Base-by-base conservation (phyloP, 208 protist genomes). In the Endotrypanum monterogeii region DNA sequence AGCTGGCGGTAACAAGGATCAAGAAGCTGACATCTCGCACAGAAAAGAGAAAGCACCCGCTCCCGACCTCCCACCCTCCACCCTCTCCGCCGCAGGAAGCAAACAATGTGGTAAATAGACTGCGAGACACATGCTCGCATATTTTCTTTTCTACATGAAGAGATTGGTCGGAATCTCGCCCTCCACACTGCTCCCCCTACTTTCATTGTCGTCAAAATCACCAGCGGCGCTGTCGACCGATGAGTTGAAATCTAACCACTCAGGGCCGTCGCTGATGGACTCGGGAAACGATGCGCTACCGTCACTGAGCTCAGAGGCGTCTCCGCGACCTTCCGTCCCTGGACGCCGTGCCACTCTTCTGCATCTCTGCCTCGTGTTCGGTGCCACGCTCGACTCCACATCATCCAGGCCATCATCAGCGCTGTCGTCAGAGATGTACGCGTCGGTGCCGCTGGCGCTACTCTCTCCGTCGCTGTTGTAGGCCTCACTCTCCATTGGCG, bases 281-380 rank as follows among this genome's bases (percentile, higher is more conserved):
- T 50, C 76, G 28, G 70, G 54, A 51, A 56, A 52, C 8, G 65
- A 81, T 11, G 63, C 55, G 48, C 71, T 73, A 50, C 62, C 62
- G 4, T 85, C 82, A 56, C 86, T 79, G 23, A 67, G 71, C 28
- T 75, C 78, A 25, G 81, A 83, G 44, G 79, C 77, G 61, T 73
- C 71, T 0, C 16, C 56, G 23, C 35, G 39, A 60, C 39, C 52
- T 16, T 72, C 57, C 25, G 14, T 35, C 30, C 56, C 60, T 11
- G 1, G 39, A 23, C 11, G 9, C 30, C 9, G 44, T 32, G 57
- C 57, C 8, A 18, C 2, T 51, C 50, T 70, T 50, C 46, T 63
- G 48, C 44, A 25, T 12, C n/a, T 78, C 63, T 25, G 54, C 50
- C 39, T 65, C 32, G 9, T 23, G 37, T n/a, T 28, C 44, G 30